Evolutionary conservation across 805 yeast species (phyloP), one percentile per base, ranked within the genome.

Genomic region (Schizosaccharomyces octosporus): DNA sequence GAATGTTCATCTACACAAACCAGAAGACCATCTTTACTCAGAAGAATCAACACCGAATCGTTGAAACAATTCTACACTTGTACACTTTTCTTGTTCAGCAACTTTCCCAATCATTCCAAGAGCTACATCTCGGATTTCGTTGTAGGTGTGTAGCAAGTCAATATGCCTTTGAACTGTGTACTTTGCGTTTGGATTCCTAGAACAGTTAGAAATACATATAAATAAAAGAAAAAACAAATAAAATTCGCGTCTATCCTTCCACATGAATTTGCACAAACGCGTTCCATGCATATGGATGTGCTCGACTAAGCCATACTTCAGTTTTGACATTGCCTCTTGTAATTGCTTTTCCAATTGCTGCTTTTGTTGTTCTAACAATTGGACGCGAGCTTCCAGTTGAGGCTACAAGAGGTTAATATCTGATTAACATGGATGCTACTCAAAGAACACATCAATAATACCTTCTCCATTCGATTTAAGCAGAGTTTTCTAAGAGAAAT

Each of bases 51-150:
- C 57, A 9, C 57, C 57, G 15, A 51, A 51, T 24, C 57, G 7
- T 11, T 51, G 29, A 24, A 51, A 29, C 57, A 51, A 51, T n/a
- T 51, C 57, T 3, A 51, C n/a, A 51, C 57, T 51, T 51, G 57
- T 51, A 51, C 57, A 51, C 27, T 51, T 51, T 51, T 57, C 60
- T 19, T 57, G 60, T n/a, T 57, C 60, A 11, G 60, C 60, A 31
- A 83, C 80, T 73, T 81, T 69, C 51, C 78, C 77, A 11, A 81
- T 76, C 63, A 84, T 67, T 5, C 78, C 75, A 61, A 81, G 66
- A 0, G 86, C 85, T 1, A 76, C 74, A 66, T 83, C 88, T 66
- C 79, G 77, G 29, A 84, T 69, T 63, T 82, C 86, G 66, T 83
- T 81, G 69, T 83, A 84, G 61, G 73, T 70, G 64, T 80, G 79